Evolutionary conservation across 768 basidiomycete species (phyloP).

Genomic region (Hygrocybe punicea): DNA sequence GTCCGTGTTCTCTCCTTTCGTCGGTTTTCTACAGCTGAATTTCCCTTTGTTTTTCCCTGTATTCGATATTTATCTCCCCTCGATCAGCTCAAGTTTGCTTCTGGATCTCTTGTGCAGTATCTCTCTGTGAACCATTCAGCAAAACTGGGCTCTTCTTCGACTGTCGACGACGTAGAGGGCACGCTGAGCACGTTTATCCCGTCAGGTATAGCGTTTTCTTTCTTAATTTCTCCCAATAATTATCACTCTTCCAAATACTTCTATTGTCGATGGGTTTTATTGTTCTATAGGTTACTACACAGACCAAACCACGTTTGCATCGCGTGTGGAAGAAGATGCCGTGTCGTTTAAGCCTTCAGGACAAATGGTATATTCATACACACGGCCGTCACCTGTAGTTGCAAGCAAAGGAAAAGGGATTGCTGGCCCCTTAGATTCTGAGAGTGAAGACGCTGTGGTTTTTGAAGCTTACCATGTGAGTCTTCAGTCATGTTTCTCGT

Average conservation of each 20-base stretch:
- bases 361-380: conserved; percentile 71
- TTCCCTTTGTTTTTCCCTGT: neutral
- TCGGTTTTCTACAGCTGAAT: neutral
- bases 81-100: conserved; percentile 79
- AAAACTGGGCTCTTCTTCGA: conserved; percentile 60
- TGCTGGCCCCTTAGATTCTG: conserved; percentile 42
- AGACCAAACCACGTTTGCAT: conserved; percentile 61
- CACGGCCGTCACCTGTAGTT: conserved; percentile 46
- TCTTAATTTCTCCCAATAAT: conserved; percentile 2
- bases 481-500: conserved; percentile 8
- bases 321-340: conserved; percentile 77
- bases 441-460: conserved; percentile 59
- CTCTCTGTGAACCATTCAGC: conserved; percentile 65
- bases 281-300: conserved; percentile 59
- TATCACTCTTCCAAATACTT: neutral
- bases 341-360: conserved; percentile 73
- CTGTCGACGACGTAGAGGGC: conserved; percentile 85
- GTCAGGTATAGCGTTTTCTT: conserved; percentile 46
- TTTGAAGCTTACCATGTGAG: conserved; percentile 91
- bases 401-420: conserved; percentile 54
- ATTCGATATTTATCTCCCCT: neutral
- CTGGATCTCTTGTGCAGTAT: conserved; percentile 78
- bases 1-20: conserved; percentile 42
- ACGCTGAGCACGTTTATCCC: conserved; percentile 76
- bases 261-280: neutral